Evolutionary conservation across 257 asterid species (phyloP).

Genomic region (Eustoma russellianum): DNA sequence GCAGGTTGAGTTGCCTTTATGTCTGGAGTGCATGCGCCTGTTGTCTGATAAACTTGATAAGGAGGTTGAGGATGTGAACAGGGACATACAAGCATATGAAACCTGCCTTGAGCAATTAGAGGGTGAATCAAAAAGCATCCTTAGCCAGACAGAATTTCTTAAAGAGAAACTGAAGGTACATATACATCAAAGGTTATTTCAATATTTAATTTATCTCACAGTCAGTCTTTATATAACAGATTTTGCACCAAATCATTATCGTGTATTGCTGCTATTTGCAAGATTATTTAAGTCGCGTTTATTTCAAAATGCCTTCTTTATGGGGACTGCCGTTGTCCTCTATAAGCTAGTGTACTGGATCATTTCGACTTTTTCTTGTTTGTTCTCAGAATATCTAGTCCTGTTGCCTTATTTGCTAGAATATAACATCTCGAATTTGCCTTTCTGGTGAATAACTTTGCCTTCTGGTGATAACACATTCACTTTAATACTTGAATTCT

Average conservation of each 20-base stretch:
- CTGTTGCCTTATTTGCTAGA: too few relatives aligned
- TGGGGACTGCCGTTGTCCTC: too few relatives aligned
- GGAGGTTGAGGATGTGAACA: slow-evolving; percentile 88
- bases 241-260: too few relatives aligned
- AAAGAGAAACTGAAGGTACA: slow-evolving; percentile 87
- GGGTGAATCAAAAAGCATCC: slow-evolving; percentile 78
- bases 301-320: neutral
- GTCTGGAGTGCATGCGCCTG: slow-evolving; percentile 95
- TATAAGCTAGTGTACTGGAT: too few relatives aligned
- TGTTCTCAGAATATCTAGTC: too few relatives aligned
- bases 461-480: neutral
- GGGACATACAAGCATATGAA: slow-evolving; percentile 80
- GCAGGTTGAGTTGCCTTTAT: slow-evolving; percentile 93
- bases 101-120: slow-evolving; percentile 86
- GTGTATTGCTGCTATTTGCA: too few relatives aligned
- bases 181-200: slow-evolving; percentile 6
- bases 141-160: slow-evolving; percentile 80
- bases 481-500: neutral
- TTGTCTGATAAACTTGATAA: slow-evolving; percentile 93
- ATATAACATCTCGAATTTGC: too few relatives aligned
- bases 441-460: slow-evolving; percentile 3
- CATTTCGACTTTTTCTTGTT: too few relatives aligned
- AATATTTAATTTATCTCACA: neutral
- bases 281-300: neutral
- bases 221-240: too few relatives aligned